Conservation (phyloP, 768 basidiomycete species). For the Pluteus cervinus region DNA sequence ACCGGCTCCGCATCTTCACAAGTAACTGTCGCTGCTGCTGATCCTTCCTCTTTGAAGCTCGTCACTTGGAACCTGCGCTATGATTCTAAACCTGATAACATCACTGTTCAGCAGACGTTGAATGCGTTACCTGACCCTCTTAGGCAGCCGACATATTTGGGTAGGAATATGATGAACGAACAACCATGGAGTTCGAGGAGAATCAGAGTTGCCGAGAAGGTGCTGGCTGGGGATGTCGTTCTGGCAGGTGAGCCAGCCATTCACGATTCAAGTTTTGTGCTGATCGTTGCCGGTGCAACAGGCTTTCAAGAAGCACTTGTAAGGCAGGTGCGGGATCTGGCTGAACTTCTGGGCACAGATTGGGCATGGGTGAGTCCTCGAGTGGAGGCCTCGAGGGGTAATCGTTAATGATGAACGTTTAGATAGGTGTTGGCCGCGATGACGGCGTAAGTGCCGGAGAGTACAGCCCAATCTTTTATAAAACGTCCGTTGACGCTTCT, state of each 20-base stretch:
- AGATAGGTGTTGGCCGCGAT: constrained; percentile 60
- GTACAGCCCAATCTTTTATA: constrained; percentile 59
- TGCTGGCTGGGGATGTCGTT: constrained; percentile 31
- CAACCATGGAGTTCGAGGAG: constrained; percentile 50
- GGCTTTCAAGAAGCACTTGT: constrained; percentile 51
- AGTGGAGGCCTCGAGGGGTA: neutral
- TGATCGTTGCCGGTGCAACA: constrained; percentile 11
- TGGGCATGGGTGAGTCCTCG: constrained; percentile 43
- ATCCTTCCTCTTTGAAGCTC: constrained; percentile 18
- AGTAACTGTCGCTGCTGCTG: constrained; percentile 7
- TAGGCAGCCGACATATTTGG: constrained; percentile 23
- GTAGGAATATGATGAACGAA: constrained; percentile 31
- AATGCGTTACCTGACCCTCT: constrained; percentile 37
- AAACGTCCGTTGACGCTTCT: constrained; percentile 24
- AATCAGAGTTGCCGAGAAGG: constrained; percentile 39
- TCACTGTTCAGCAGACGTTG: constrained; percentile 41
- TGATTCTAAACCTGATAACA: constrained; percentile 45
- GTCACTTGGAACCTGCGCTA: constrained; percentile 50
- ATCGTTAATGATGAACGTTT: neutral
- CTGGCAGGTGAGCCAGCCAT: constrained; percentile 28
- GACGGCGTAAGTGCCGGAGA: constrained; percentile 52
- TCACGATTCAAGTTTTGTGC: neutral
- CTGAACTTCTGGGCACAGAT: constrained; percentile 43
- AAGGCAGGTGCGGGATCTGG: constrained; percentile 51
- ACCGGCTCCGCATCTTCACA: too few species aligned